Evolutionary conservation across 73 alveolate species (phyloP).

Genomic region (Effrenium voratum): DNA sequence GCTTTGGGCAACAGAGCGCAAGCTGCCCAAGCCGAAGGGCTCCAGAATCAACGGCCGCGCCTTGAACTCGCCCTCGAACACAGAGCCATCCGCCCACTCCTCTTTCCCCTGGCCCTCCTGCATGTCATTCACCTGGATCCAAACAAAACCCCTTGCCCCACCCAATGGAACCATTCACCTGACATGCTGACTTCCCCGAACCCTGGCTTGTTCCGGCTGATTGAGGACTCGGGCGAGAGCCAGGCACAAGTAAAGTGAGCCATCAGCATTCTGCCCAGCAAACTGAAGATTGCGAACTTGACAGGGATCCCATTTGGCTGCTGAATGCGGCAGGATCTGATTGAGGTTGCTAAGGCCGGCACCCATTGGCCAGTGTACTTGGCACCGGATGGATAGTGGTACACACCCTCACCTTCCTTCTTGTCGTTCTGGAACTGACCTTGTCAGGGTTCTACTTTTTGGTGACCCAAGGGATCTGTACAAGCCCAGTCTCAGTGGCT

Average conservation of each 20-base stretch:
- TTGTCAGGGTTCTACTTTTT: too few species aligned
- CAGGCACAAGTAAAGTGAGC: not conserved
- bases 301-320: not conserved
- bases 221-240: too few species aligned
- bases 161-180: too few species aligned
- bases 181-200: not conserved
- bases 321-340: not conserved
- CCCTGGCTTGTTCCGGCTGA: not conserved
- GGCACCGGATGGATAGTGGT: slow-evolving; percentile 86
- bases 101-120: slow-evolving; percentile 81
- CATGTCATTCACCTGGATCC: slow-evolving; percentile 22
- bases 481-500: too few species aligned
- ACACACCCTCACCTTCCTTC: slow-evolving; percentile 60
- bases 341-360: not conserved
- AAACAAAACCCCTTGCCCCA: not conserved
- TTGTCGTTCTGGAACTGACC: slow-evolving; percentile 66
- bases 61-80: slow-evolving; percentile 71
- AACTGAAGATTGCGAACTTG: not conserved
- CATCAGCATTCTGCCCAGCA: not conserved
- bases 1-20: too few species aligned
- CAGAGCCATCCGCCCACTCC: slow-evolving; percentile 90
- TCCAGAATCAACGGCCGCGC: too few species aligned
- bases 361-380: slow-evolving; percentile 63
- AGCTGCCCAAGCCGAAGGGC: too few species aligned
- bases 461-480: too few species aligned